Evolutionary conservation across 2,329 filamentous ascomycete genomes (phyloP).

Genomic region (Lizonia empirigonia): DNA sequence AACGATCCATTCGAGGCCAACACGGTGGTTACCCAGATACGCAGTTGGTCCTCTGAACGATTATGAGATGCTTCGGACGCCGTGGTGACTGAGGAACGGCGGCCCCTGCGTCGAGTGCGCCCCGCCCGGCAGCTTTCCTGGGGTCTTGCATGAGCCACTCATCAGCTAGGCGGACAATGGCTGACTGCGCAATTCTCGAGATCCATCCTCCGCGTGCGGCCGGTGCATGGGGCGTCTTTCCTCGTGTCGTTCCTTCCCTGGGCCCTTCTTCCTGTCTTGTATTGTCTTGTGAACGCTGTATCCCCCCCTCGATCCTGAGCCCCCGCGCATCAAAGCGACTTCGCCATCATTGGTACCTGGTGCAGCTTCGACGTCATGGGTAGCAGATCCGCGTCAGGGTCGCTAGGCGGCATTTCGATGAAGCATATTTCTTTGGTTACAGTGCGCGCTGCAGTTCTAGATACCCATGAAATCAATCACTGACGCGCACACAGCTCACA

Average conservation of each 20-base stretch:
- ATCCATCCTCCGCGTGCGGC: not conserved
- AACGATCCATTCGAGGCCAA: not conserved
- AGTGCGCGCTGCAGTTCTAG: slow-evolving; percentile 51
- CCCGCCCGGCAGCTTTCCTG: slow-evolving; percentile 1
- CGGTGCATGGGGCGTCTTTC: not conserved
- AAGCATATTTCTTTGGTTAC: slow-evolving; percentile 71
- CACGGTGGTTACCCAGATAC: not conserved
- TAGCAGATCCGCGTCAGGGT: slow-evolving; percentile 20
- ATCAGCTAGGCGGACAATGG: slow-evolving; percentile 8
- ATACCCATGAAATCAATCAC: slow-evolving; percentile 2
- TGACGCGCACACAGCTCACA: slow-evolving; percentile 64
- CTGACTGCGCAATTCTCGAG: not conserved
- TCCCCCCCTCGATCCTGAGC: not conserved
- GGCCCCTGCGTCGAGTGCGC: slow-evolving; percentile 9
- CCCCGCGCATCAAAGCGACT: not conserved
- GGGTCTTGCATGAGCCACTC: not conserved
- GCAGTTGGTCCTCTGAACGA: not conserved
- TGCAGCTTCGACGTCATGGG: slow-evolving; percentile 9
- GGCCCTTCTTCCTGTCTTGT: not conserved
- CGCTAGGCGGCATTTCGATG: slow-evolving; percentile 63
- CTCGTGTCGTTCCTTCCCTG: not conserved
- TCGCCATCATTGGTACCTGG: not conserved
- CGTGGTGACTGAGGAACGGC: slow-evolving; percentile 3
- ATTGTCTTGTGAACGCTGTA: not conserved
- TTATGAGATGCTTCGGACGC: not conserved